phyloP scores from a whole-genome alignment of 106 monocot genomes.

The Dendrobium catenatum region DNA sequence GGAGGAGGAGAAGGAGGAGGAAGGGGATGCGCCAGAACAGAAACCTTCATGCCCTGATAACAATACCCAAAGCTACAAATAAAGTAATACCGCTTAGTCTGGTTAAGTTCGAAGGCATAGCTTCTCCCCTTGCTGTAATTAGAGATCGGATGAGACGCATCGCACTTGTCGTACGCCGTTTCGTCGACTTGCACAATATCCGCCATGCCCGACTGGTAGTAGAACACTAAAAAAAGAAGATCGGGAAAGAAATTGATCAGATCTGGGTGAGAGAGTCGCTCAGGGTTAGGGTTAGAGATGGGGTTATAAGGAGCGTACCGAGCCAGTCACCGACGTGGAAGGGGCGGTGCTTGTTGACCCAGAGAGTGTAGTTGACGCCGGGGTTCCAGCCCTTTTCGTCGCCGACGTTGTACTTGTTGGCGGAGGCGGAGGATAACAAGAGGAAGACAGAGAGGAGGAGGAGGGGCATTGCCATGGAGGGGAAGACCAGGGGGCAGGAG shows the following conservation, averaged over 20 bases:
- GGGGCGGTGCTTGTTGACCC: conserved; percentile 67
- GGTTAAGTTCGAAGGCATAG: conserved; percentile 63
- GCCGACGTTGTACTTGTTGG: conserved; percentile 59
- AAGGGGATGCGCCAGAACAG: conserved; percentile 29
- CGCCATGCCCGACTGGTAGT: conserved; percentile 52
- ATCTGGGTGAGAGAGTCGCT: background rate
- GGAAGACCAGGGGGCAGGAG: background rate
- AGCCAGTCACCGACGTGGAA: conserved; percentile 94
- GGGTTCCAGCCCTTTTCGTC: conserved; percentile 79
- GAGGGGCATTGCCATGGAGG: background rate
- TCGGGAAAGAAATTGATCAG: too few species aligned
- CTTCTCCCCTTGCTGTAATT: conserved; percentile 76
- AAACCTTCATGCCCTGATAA: conserved; percentile 59
- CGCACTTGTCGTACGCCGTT: conserved; percentile 57
- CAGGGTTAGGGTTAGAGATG: background rate
- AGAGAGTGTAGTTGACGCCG: conserved; percentile 82
- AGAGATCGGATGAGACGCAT: conserved; percentile 45
- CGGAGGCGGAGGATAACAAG: conserved; percentile 8
- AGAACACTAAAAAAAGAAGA: conserved; percentile 32
- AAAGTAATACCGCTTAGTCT: conserved; percentile 59
- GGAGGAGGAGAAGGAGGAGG: conserved; percentile 57
- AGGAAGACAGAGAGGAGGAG: conserved; percentile 7
- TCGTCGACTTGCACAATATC: conserved; percentile 62
- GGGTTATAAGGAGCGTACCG: conserved; percentile 22
- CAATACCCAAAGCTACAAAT: conserved; percentile 72